phyloP scores from a whole-genome alignment of 1,284 basidiomycete genomes.

The Coriolopsis trogii region DNA sequence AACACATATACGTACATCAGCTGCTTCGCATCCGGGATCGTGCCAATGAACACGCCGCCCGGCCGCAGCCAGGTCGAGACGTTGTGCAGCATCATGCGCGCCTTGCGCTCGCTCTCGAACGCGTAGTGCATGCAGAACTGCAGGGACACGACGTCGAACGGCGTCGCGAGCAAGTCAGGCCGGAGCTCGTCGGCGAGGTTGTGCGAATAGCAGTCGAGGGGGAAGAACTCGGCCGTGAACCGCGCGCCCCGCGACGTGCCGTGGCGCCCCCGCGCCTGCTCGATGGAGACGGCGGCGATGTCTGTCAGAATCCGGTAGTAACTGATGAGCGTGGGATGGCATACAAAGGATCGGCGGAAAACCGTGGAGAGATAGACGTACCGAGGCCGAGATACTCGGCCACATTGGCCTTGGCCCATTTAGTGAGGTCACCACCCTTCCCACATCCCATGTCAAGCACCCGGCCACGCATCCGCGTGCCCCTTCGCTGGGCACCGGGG shows the following conservation, averaged over 20 bases:
- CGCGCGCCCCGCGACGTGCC: slow-evolving; percentile 46
- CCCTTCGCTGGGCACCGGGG: slow-evolving; percentile 32
- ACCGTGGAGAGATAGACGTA: too few species aligned
- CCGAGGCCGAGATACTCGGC: slow-evolving; percentile 83
- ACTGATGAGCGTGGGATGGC: slow-evolving; percentile 1
- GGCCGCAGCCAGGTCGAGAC: slow-evolving; percentile 79
- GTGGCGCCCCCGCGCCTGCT: slow-evolving; percentile 83
- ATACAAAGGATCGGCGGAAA: background rate
- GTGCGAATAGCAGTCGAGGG: slow-evolving; percentile 88
- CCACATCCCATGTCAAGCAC: slow-evolving; percentile 97
- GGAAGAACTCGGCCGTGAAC: slow-evolving; percentile 83
- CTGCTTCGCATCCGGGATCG: slow-evolving; percentile 86
- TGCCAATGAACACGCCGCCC: slow-evolving; percentile 93
- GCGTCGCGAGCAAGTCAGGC: slow-evolving; percentile 52
- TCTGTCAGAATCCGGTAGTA: too few species aligned
- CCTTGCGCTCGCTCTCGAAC: slow-evolving; percentile 88
- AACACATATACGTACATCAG: slow-evolving; percentile 61
- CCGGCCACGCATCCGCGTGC: slow-evolving; percentile 52
- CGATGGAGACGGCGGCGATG: slow-evolving; percentile 87
- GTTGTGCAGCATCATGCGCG: slow-evolving; percentile 91
- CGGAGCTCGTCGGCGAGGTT: slow-evolving; percentile 75
- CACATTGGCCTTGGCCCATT: slow-evolving; percentile 92
- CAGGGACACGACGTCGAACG: slow-evolving; percentile 95
- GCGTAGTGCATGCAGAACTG: slow-evolving; percentile 99
- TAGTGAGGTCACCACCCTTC: slow-evolving; percentile 96